phyloP scores from a whole-genome alignment of 2,329 filamentous ascomycete genomes.

The Pseudogymnoascus sp. region DNA sequence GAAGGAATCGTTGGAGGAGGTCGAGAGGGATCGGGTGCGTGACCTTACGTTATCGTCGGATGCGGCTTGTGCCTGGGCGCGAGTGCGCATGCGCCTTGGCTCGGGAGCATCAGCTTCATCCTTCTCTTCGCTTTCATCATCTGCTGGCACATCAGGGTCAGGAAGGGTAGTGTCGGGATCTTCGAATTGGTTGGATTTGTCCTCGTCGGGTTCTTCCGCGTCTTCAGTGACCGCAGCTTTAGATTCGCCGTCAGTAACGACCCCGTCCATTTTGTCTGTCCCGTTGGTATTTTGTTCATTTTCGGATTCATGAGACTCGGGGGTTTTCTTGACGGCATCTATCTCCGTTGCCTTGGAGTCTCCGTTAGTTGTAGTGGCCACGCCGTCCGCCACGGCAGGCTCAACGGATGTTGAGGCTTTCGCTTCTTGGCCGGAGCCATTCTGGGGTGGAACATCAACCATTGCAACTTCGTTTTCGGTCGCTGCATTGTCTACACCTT shows the following conservation, averaged over 20 bases:
- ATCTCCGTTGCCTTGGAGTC: not conserved
- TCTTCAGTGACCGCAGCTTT: not conserved
- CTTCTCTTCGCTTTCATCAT: constrained; percentile 20
- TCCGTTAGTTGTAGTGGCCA: not conserved
- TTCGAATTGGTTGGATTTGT: not conserved
- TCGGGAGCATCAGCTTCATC: constrained; percentile 34
- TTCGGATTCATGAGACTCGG: not conserved
- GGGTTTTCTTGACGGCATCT: not conserved
- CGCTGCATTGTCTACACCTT: not conserved
- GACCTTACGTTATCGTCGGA: constrained; percentile 28
- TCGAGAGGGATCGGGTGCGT: constrained; percentile 29
- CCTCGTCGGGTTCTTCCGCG: not conserved
- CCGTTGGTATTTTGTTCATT: not conserved
- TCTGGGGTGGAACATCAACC: not conserved
- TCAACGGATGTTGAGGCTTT: not conserved
- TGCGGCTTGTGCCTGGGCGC: constrained; percentile 41
- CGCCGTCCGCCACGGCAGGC: not conserved
- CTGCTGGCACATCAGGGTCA: constrained; percentile 1
- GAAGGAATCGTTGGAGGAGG: constrained; percentile 41
- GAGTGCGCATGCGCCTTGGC: constrained; percentile 46
- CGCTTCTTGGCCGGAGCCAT: not conserved
- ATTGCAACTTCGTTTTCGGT: not conserved
- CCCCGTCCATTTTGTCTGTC: not conserved
- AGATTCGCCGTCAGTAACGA: not conserved
- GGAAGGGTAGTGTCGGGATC: constrained; percentile 4